Percentiles rank a stretch among this genome's conserved stretches.
phyloP scores from a whole-genome alignment of 192 early-diverging fungal genomes.

The Linnemannia hyalina region DNA sequence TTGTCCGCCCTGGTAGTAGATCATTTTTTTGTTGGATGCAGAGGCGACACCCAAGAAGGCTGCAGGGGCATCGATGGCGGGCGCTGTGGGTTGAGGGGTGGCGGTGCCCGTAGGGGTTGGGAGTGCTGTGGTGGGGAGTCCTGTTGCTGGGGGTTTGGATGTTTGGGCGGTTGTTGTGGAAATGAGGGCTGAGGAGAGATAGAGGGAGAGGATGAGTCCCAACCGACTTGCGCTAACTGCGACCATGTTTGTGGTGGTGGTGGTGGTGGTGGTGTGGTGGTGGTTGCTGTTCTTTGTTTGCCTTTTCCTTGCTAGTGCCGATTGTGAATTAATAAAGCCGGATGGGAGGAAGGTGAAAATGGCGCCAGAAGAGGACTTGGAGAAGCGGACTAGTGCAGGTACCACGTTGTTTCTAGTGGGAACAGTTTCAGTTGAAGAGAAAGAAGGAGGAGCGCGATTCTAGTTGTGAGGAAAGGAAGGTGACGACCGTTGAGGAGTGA shows the following conservation, averaged over 20 bases:
- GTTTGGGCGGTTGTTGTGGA: constrained; percentile 19
- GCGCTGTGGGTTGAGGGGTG: neutral
- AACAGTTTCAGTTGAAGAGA: neutral
- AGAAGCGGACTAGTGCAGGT: constrained; percentile 1
- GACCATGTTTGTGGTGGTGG: constrained; percentile 2
- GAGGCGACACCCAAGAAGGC: constrained; percentile 31
- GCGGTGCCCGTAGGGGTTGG: neutral
- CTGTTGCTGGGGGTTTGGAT: neutral
- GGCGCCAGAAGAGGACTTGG: neutral
- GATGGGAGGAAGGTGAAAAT: no score
- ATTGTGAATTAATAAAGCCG: neutral
- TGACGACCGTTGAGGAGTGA: constrained; percentile 13
- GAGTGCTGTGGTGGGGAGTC: neutral
- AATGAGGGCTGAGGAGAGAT: constrained; percentile 18
- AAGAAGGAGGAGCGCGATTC: neutral
- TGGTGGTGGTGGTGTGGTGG: neutral
- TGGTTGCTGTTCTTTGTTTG: constrained; percentile 24
- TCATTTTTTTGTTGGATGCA: constrained; percentile 7
- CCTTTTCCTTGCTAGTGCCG: constrained; percentile 37
- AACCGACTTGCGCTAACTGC: neutral
- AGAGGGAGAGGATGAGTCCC: constrained; percentile 39
- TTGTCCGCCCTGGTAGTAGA: constrained; percentile 36
- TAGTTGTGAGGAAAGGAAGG: neutral
- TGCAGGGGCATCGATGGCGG: constrained; percentile 9
- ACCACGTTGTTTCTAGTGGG: neutral